These are phyloP conservation scores for Boechera retrofracta DNA, from an alignment of 345 rosid species.

Conservation along the genomic window DNA sequence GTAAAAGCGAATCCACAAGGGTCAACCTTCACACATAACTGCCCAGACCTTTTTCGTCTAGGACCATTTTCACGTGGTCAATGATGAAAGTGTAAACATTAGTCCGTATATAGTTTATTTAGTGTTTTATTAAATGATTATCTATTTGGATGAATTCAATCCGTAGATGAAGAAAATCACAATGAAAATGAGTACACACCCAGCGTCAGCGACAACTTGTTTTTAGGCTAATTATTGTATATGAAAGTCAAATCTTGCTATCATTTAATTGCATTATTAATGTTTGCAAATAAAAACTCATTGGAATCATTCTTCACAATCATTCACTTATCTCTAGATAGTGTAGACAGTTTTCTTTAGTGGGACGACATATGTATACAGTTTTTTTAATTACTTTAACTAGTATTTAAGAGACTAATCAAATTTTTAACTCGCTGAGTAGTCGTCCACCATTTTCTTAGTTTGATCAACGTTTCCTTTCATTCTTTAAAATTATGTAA, in stretches of 20 bases:
- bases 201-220: conserved; percentile 19
- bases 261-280: background rate
- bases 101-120: background rate
- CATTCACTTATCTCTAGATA: background rate
- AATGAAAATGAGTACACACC: conserved; percentile 6
- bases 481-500: background rate
- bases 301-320: background rate
- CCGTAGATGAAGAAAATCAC: background rate
- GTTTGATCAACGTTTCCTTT: background rate
- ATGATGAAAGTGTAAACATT: conserved; percentile 6
- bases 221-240: conserved; percentile 31
- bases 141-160: background rate
- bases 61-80: conserved; percentile 36
- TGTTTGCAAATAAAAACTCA: background rate
- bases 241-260: conserved; percentile 3
- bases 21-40: conserved; percentile 35
- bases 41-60: conserved; percentile 11
- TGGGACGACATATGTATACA: background rate
- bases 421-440: conserved; percentile 6
- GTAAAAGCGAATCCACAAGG: conserved; percentile 25
- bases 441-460: background rate
- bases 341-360: background rate
- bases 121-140: background rate
- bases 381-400: background rate
- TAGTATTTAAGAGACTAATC: conserved; percentile 2